A percentile compares a stretch with the other conserved stretches of the same genome.
phyloP scores from a whole-genome alignment of 371 early-diverging fungal genomes.

The Mycotypha africana region DNA sequence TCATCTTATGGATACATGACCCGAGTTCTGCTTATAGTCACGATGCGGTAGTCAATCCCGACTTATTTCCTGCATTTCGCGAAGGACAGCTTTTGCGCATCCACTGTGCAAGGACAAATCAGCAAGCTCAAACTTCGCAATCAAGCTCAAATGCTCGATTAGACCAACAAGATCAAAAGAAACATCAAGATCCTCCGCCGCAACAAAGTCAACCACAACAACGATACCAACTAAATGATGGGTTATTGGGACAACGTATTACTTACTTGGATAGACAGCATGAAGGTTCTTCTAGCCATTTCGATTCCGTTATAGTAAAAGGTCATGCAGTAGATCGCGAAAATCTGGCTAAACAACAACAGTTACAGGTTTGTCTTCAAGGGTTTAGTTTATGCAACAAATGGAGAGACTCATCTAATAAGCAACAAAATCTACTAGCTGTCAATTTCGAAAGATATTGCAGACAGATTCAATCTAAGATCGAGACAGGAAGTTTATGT shows the following conservation, averaged over 20 bases:
- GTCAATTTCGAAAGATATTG: slow-evolving; percentile 39
- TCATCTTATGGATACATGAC: slow-evolving; percentile 44
- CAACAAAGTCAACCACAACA: slow-evolving; percentile 4
- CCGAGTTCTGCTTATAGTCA: slow-evolving; percentile 36
- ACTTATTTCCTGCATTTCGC: slow-evolving; percentile 67
- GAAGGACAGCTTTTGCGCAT: slow-evolving; percentile 72
- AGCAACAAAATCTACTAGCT: slow-evolving; percentile 9
- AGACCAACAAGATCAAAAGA: slow-evolving; percentile 10
- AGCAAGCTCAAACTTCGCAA: slow-evolving; percentile 21
- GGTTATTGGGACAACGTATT: no score
- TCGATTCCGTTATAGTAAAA: slow-evolving; percentile 40
- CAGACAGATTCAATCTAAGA: slow-evolving; percentile 35
- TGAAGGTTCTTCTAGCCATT: no score
- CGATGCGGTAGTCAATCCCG: slow-evolving; percentile 82
- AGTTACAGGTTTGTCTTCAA: slow-evolving; percentile 45
- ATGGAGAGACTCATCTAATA: not conserved
- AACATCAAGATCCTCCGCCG: slow-evolving; percentile 10
- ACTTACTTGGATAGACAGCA: no score
- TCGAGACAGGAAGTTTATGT: slow-evolving; percentile 61
- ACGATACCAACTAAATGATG: no score
- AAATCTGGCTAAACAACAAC: slow-evolving; percentile 43
- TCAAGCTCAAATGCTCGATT: slow-evolving; percentile 7
- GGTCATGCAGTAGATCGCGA: slow-evolving; percentile 47
- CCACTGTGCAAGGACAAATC: slow-evolving; percentile 21
- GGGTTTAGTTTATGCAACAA: not conserved